phyloP scores from a whole-genome alignment of 345 rosid species.

The Arabis alpina region DNA sequence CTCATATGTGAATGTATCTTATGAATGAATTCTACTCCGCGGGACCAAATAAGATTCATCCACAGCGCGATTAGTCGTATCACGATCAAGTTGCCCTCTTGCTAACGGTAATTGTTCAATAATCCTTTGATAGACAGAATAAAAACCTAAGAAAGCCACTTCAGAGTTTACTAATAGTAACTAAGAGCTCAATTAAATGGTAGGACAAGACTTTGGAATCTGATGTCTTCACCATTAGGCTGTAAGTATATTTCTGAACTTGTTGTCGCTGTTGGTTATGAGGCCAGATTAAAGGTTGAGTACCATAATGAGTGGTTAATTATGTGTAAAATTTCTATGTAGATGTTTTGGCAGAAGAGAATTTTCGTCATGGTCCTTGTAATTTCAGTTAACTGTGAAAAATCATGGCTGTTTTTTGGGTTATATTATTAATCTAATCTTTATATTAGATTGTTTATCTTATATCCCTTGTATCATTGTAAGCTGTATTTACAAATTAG shows the following conservation, averaged over 20 bases:
- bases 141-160: neutral
- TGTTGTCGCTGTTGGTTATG: neutral
- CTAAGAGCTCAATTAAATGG: conserved; percentile 1
- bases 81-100: conserved; percentile 34
- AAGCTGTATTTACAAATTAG: too few species aligned
- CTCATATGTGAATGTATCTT: conserved; percentile 22
- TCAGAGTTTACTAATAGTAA: conserved; percentile 10
- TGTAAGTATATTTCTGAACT: conserved; percentile 2
- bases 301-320: neutral
- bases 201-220: conserved; percentile 14
- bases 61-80: conserved; percentile 37
- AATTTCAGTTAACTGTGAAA: too few species aligned
- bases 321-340: neutral
- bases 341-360: neutral
- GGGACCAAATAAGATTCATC: too few species aligned
- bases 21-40: too few species aligned
- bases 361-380: neutral
- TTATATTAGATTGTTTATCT: too few species aligned
- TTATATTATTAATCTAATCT: too few species aligned
- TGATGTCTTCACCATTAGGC: neutral
- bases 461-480: too few species aligned
- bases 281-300: too few species aligned
- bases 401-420: too few species aligned
- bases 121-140: conserved; percentile 13
- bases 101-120: conserved; percentile 24